phyloP scores from a whole-genome alignment of 495 filamentous ascomycete species.

The Aspergillus haitiensis region DNA sequence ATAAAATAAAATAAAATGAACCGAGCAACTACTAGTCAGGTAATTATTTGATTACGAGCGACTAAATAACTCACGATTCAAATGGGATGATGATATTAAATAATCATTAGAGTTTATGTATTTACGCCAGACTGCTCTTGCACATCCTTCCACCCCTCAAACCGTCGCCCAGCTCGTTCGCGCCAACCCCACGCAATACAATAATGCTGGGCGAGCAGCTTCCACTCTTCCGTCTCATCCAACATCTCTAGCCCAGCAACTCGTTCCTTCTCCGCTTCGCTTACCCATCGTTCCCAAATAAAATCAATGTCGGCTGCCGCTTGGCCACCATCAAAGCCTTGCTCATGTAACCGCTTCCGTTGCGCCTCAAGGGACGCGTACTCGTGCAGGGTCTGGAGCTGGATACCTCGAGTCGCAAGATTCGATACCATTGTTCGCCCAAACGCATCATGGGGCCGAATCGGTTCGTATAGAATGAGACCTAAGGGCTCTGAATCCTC shows the following conservation, averaged over 20 bases:
- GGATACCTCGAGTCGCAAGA: slow-evolving; percentile 78
- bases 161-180: slow-evolving; percentile 38
- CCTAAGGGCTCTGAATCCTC: slow-evolving; percentile 42
- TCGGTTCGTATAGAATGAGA: slow-evolving; percentile 85
- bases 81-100: background rate
- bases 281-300: slow-evolving; percentile 76
- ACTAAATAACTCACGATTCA: background rate
- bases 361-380: slow-evolving; percentile 69
- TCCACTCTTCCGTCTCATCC: slow-evolving; percentile 96
- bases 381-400: slow-evolving; percentile 74
- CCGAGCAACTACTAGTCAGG: no score
- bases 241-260: slow-evolving; percentile 79
- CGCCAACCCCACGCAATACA: slow-evolving; percentile 84
- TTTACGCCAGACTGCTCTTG: slow-evolving; percentile 26
- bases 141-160: slow-evolving; percentile 42
- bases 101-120: background rate
- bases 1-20: no score
- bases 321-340: slow-evolving; percentile 59
- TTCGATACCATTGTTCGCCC: slow-evolving; percentile 90
- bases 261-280: slow-evolving; percentile 71
- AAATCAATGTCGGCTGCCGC: slow-evolving; percentile 67
- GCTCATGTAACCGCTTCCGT: slow-evolving; percentile 57
- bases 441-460: slow-evolving; percentile 79
- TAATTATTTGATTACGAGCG: no score
- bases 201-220: slow-evolving; percentile 84